Percentiles rank a stretch among this genome's conserved stretches.
Evolutionary conservation across 768 basidiomycete species (phyloP).

Genomic region (Strobilomyces confusus): DNA sequence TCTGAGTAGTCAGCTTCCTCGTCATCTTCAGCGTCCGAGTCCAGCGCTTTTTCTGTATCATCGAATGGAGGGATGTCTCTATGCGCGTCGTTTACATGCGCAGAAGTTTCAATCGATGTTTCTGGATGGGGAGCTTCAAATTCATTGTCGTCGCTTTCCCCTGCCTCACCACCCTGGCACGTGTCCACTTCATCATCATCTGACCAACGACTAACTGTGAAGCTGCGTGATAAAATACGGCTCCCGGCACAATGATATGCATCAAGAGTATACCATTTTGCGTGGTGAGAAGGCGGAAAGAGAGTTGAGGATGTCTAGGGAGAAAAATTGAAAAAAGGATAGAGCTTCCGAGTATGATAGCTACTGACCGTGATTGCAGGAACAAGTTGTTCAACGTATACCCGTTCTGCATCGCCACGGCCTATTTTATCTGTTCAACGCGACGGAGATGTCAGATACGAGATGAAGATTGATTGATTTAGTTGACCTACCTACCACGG

Average conservation of each 20-base stretch:
- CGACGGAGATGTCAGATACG: not conserved
- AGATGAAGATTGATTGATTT: not conserved
- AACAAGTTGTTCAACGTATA: constrained; percentile 61
- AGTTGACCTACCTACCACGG: constrained; percentile 72
- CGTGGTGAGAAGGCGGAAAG: constrained; percentile 52
- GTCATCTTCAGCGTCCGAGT: constrained; percentile 38
- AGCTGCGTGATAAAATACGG: constrained; percentile 88
- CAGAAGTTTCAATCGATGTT: constrained; percentile 19
- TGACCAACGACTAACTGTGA: constrained; percentile 68
- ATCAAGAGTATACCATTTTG: constrained; percentile 58
- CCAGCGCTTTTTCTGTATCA: constrained; percentile 27
- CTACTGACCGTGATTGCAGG: constrained; percentile 65
- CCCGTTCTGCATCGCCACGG: constrained; percentile 71
- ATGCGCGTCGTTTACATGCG: constrained; percentile 30
- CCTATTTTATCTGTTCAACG: constrained; percentile 73
- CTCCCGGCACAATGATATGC: constrained; percentile 89
- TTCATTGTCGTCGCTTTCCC: constrained; percentile 28
- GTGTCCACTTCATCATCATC: constrained; percentile 28
- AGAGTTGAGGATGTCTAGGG: constrained; percentile 63
- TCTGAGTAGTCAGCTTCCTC: constrained; percentile 57
- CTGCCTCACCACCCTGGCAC: constrained; percentile 16
- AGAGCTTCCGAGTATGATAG: not conserved
- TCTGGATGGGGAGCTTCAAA: constrained; percentile 26
- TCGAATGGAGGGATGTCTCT: not conserved
- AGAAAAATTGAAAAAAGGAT: not conserved